Percentiles rank a stretch among this genome's conserved stretches.
Evolutionary conservation across 257 asterid genomes (phyloP).

Genomic region (Schizonepeta tenuifolia): DNA sequence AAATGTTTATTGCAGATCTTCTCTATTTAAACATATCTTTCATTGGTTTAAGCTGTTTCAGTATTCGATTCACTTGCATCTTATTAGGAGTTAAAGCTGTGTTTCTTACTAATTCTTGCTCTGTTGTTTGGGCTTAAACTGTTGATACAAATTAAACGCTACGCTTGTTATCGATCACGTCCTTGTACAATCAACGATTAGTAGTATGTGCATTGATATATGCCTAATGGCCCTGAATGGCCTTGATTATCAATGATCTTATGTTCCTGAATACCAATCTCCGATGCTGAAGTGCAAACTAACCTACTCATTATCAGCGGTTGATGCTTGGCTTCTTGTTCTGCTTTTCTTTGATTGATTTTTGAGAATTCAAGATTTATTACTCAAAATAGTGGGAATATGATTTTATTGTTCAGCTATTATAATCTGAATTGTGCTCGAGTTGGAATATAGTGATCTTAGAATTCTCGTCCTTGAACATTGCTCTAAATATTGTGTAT

Average conservation of each 20-base stretch:
- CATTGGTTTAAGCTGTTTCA: neutral
- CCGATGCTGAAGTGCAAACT: neutral
- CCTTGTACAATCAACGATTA: neutral
- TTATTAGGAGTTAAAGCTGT: neutral
- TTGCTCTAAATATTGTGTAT: neutral
- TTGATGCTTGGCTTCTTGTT: neutral
- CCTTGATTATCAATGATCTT: neutral
- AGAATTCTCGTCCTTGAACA: neutral
- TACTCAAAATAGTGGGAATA: neutral
- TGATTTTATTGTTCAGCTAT: neutral
- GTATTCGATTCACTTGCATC: neutral
- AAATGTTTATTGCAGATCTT: conserved; percentile 23
- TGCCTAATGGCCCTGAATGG: neutral
- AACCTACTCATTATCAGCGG: neutral
- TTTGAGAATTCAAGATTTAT: neutral
- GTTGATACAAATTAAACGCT: neutral
- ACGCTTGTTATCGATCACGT: neutral
- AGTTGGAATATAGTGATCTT: neutral
- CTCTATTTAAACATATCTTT: conserved; percentile 9
- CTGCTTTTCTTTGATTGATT: neutral
- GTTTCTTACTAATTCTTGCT: neutral
- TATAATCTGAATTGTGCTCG: neutral
- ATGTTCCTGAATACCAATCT: neutral
- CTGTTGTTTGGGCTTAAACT: conserved; percentile 15
- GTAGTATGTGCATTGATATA: neutral